Evolutionary conservation across 2,329 filamentous ascomycete genomes (phyloP).

Genomic region (Fusarium sp.): DNA sequence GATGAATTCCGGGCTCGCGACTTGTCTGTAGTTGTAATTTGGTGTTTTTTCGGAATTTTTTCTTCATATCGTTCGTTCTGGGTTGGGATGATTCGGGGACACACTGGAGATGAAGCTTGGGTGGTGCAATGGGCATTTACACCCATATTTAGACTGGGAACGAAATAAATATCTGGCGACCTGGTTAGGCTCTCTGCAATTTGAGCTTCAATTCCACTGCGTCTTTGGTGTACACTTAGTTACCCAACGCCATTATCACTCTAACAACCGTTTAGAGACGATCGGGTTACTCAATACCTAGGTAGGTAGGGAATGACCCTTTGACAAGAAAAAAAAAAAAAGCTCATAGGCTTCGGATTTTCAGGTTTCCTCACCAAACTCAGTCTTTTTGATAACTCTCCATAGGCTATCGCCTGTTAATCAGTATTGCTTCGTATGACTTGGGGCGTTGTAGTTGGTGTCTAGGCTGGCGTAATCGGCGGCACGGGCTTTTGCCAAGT

Average conservation of each 20-base stretch:
- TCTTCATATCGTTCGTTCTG: neutral
- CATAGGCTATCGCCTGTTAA: neutral
- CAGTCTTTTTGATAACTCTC: neutral
- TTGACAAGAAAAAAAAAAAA: no score
- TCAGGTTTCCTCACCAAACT: neutral
- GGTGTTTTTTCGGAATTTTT: neutral
- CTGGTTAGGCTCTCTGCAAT: neutral
- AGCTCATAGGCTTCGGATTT: neutral
- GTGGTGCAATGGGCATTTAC: neutral
- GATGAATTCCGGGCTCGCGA: neutral
- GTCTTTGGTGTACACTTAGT: neutral
- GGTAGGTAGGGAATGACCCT: neutral
- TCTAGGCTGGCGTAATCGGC: constrained; percentile 16
- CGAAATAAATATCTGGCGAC: neutral
- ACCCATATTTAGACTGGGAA: neutral
- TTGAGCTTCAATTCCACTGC: neutral
- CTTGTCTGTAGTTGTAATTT: neutral
- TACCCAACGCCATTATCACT: neutral
- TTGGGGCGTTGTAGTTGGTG: neutral
- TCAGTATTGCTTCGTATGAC: no score
- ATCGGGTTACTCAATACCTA: neutral
- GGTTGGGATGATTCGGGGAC: neutral
- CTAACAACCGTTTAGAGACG: neutral
- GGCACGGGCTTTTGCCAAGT: constrained; percentile 17
- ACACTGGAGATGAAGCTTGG: neutral